Evolutionary conservation across 257 asterid species (phyloP).

Genomic region (Scutellaria galericulata): DNA sequence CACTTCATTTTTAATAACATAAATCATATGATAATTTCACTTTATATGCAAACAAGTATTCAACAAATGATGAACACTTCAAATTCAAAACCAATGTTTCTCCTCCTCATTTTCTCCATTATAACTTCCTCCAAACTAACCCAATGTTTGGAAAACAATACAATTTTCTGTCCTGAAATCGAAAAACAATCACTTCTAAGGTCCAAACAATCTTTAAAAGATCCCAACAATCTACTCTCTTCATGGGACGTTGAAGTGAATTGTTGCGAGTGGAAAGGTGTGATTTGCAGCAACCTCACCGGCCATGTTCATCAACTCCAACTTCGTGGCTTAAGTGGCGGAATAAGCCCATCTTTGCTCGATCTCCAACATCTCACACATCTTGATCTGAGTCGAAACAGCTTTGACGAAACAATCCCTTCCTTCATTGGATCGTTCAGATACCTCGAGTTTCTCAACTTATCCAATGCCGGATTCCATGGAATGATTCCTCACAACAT

Average conservation of each 20-base stretch:
- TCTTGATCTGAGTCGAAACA: conserved; percentile 15
- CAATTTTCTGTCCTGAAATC: not conserved
- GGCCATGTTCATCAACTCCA: too few species aligned
- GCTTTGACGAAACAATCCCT: conserved; percentile 35
- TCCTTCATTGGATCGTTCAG: conserved; percentile 30
- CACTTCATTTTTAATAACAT: too few species aligned
- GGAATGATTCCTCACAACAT: conserved; percentile 27
- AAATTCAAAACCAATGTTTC: too few species aligned
- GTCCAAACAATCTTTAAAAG: conserved; percentile 32
- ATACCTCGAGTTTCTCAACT: conserved; percentile 30
- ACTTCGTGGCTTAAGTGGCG: too few species aligned
- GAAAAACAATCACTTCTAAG: conserved; percentile 39
- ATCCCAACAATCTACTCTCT: conserved; percentile 18
- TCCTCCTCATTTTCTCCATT: not conserved
- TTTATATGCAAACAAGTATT: too few species aligned
- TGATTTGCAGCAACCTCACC: too few species aligned
- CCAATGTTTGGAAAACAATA: not conserved
- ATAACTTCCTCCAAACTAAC: not conserved
- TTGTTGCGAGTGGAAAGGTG: too few species aligned
- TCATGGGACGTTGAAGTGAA: not conserved
- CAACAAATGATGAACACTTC: too few species aligned
- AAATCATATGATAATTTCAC: too few species aligned
- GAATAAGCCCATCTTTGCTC: too few species aligned
- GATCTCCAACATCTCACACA: too few species aligned
- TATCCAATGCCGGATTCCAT: conserved; percentile 24